Evolutionary conservation across 2,329 filamentous ascomycete genomes (phyloP), one percentile per base, ranked within the genome.

Genomic region (Exserohilum rostratum): DNA sequence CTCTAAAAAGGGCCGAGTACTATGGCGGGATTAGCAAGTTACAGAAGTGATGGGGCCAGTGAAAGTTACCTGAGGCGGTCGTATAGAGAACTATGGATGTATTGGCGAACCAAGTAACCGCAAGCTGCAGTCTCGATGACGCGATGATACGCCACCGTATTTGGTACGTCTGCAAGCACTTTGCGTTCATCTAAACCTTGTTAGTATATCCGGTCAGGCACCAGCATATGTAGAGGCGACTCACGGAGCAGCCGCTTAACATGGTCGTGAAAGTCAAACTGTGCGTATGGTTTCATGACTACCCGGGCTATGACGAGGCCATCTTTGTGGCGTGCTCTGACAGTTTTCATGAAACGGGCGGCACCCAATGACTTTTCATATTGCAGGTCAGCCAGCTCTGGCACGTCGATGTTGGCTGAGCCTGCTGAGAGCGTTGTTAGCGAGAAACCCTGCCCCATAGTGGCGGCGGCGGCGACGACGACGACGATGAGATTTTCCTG

Each of bases 381-480:
- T 33, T 89, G 87, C 55, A 98, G 80, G 72, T 98, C 95, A 38
- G 90, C 85, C 37, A 99, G 85, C 80, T 99, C 93, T 34, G 93
- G 90, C 25, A 96, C 87, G 76, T 99, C 93, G 75, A 99, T 96
- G 66, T 92, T 91, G 53, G 93, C 93, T 50, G 91, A 90, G 73
- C 93, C 95, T 60, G 91, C 91, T 50, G 92, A 95, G 62, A 96
- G 90, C 71, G 92, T 93, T 49, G 92, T 91, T 67, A 96, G 86
- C 59, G 93, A 97, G 79, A 97, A 97, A 62, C 91, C 93, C 83
- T 99, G 95, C 62, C 95, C 95, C 95, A 99, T 99, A 65, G 54
- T 79, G 72, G 43, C 34, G 49, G 44, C 52, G 39, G 43, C 27
- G 35, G 42, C n/a, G 45, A 45, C 52, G 33, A 4, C 29, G 9